These are phyloP conservation scores for Eucalyptus curtisii DNA, from an alignment of 345 rosid species.

Conservation along the genomic window DNA sequence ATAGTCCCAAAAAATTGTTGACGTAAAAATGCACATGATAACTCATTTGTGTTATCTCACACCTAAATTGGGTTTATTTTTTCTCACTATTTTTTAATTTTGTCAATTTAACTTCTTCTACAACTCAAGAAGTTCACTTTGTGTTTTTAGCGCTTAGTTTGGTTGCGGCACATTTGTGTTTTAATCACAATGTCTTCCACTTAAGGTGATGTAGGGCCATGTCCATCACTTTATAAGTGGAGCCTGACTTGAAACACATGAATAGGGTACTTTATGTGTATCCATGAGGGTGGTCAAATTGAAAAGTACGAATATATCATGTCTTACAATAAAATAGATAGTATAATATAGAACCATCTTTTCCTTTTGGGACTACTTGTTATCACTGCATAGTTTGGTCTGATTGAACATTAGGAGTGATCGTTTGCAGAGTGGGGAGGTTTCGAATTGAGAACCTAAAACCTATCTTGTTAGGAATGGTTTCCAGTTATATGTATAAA, in stretches of 20 bases:
- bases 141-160: neutral
- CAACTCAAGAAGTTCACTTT: neutral
- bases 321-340: neutral
- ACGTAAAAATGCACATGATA: neutral
- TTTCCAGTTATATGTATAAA: rapidly evolving
- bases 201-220: neutral
- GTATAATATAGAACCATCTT: neutral
- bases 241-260: neutral
- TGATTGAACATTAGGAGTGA: neutral
- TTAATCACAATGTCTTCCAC: neutral
- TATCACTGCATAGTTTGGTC: neutral
- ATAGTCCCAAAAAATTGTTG: neutral
- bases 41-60: neutral
- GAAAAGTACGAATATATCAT: neutral
- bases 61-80: neutral
- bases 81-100: too few relatives aligned
- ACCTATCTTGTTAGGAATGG: neutral
- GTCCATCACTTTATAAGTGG: neutral
- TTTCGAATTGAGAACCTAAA: neutral
- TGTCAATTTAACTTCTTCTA: neutral
- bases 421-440: neutral
- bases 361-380: neutral
- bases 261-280: neutral
- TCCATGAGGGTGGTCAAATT: neutral
- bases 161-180: neutral